Percentiles rank a stretch among this genome's conserved stretches.
phyloP scores from a whole-genome alignment of 345 rosid species.

The Sisymbrium irio region DNA sequence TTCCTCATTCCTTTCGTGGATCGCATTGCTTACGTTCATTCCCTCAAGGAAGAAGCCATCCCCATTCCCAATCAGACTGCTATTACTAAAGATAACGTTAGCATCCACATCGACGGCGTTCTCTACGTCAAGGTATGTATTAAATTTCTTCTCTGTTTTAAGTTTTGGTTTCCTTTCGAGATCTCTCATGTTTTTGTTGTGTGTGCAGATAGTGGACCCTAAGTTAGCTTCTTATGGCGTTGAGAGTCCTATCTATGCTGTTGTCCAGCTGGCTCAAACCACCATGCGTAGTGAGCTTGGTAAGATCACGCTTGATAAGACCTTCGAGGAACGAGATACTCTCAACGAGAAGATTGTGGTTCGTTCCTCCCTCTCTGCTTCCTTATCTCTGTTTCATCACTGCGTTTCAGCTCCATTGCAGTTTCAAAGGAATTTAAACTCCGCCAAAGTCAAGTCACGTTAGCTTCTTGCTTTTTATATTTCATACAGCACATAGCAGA shows the following conservation, averaged over 20 bases:
- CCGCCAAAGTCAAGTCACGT: not conserved
- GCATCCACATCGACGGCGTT: conserved; percentile 85
- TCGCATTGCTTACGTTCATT: conserved; percentile 91
- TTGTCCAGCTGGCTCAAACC: conserved; percentile 94
- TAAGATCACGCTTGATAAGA: conserved; percentile 94
- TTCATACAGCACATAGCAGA: no score
- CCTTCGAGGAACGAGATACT: conserved; percentile 92
- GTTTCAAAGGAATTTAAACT: not conserved
- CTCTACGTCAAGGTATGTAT: conserved; percentile 73
- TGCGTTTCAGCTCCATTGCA: not conserved
- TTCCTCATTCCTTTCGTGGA: conserved; percentile 87
- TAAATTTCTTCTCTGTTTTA: not conserved
- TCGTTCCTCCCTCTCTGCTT: conserved; percentile 23
- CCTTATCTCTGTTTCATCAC: no score
- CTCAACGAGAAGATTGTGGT: conserved; percentile 98
- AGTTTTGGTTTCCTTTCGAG: not conserved
- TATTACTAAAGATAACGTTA: conserved; percentile 90
- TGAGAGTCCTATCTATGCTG: conserved; percentile 91
- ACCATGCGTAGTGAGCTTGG: conserved; percentile 99
- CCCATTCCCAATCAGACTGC: conserved; percentile 91
- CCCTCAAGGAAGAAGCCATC: conserved; percentile 96
- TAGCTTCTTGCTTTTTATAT: conserved; percentile 9
- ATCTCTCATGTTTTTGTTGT: not conserved
- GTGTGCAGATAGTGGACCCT: conserved; percentile 81
- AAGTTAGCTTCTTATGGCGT: conserved; percentile 91